Conservation (phyloP, 2,329 filamentous ascomycete species). For the Dactylella cylindrospora region DNA sequence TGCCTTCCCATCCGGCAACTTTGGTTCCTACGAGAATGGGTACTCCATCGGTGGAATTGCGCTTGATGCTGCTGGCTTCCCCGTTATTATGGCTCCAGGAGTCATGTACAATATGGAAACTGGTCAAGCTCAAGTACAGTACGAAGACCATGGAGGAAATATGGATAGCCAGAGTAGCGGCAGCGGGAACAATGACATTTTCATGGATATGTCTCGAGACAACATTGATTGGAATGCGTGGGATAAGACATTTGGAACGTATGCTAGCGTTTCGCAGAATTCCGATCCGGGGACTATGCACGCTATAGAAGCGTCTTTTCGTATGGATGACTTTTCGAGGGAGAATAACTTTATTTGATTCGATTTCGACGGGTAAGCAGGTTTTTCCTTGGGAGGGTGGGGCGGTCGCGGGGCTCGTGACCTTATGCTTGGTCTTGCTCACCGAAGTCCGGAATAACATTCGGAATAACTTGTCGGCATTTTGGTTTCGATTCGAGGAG, state of each 20-base stretch:
- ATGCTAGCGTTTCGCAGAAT: conserved; percentile 44
- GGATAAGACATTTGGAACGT: conserved; percentile 48
- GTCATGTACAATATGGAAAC: conserved; percentile 43
- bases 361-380: no score
- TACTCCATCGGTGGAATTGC: conserved; percentile 36
- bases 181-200: conserved; percentile 42
- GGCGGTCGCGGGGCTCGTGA: no score
- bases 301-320: conserved; percentile 13
- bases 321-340: conserved; percentile 33
- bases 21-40: conserved; percentile 32
- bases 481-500: no score
- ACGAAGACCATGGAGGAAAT: conserved; percentile 30
- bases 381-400: no score
- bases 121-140: conserved; percentile 27
- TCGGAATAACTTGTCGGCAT: no score
- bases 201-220: conserved; percentile 44
- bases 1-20: conserved; percentile 24
- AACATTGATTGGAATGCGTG: conserved; percentile 49
- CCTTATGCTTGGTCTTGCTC: no score
- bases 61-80: conserved; percentile 34
- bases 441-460: no score
- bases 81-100: conserved; percentile 38
- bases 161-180: conserved; percentile 26
- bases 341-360: conserved; percentile 24
- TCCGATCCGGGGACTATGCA: conserved; percentile 22